Base-by-base conservation (phyloP, 306 rosid species). In the Casuarina equisetifolia region DNA sequence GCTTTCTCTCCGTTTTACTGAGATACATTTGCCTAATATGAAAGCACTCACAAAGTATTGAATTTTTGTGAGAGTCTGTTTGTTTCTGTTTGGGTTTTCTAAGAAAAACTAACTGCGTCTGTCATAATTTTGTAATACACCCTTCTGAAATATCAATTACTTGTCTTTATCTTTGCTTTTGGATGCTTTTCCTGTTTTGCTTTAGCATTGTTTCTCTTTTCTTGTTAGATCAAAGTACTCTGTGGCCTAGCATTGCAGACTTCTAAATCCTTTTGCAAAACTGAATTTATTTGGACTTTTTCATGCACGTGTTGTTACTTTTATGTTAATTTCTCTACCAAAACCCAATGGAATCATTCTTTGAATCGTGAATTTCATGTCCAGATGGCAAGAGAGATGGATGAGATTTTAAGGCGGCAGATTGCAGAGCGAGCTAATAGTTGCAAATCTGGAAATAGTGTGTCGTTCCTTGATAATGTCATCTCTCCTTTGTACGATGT, bases 381-480 rank as follows among this genome's bases (percentile, higher is more conserved):
- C 85, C 92, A 92, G 98, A 95, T 92, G 95, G 97, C 83, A 20
- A 86, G 98, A 78, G 98, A 95, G 88, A 87, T 95, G 93, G 97
- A 91, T 82, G 98, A 88, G 82, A 87, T 89, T 58, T 73, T 89
- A 63, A 88, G 93, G 70, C 96, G 87, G 83, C 86, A 82, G 87
- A 77, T 63, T 87, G 86, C 91, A 6, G 89, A 91, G 86, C 96
- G 91, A 67, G 98, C 98, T 62, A 86, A 85, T 58, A 95, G 98
- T 86, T 95, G 98, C 86, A 80, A 5, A 10, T 82, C 91, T 77
- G 84, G 74, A 53, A 79, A 82, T 78, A 90, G 87, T 69, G 95
- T 89, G 80, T 92, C 97, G 36, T 95, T 95, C 81, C 97, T 95
- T 72, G 95, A 92, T 83, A 72, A 87, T 55, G 97, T 95, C 75